Evolutionary conservation across 495 filamentous ascomycete species (phyloP).

Genomic region (Penicillium fimorum): DNA sequence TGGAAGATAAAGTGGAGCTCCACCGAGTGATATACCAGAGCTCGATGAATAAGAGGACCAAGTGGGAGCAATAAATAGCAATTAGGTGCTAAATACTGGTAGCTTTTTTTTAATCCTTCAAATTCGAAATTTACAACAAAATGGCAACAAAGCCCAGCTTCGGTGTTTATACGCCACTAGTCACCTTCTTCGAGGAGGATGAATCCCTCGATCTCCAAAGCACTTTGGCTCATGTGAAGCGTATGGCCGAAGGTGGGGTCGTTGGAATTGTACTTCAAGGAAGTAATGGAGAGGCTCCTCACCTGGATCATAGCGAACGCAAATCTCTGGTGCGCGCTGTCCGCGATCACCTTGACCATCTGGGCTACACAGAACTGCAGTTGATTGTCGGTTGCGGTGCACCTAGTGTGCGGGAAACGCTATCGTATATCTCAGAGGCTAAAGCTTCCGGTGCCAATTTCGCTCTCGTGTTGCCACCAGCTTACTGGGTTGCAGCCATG

Average conservation of each 20-base stretch:
- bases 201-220: constrained; percentile 1
- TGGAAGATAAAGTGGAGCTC: not conserved
- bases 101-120: not conserved
- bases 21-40: not conserved
- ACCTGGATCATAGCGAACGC: constrained; percentile 11
- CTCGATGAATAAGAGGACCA: not conserved
- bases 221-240: not conserved
- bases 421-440: not conserved
- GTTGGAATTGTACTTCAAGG: constrained; percentile 7
- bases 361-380: not conserved
- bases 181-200: constrained; percentile 2
- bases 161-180: constrained; percentile 5
- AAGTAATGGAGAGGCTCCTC: constrained; percentile 13
- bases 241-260: constrained; percentile 4
- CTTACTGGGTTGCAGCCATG: constrained; percentile 64
- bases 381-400: constrained; percentile 11
- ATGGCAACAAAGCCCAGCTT: not conserved
- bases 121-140: not conserved
- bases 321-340: not conserved
- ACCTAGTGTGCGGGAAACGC: constrained; percentile 5
- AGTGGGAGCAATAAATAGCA: not conserved
- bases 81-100: too few species aligned
- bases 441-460: constrained; percentile 60
- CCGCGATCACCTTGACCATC: not conserved
- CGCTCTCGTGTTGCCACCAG: constrained; percentile 70